Base-by-base conservation (phyloP, 2,329 filamentous ascomycete species). In the Akanthomyces muscarius region DNA sequence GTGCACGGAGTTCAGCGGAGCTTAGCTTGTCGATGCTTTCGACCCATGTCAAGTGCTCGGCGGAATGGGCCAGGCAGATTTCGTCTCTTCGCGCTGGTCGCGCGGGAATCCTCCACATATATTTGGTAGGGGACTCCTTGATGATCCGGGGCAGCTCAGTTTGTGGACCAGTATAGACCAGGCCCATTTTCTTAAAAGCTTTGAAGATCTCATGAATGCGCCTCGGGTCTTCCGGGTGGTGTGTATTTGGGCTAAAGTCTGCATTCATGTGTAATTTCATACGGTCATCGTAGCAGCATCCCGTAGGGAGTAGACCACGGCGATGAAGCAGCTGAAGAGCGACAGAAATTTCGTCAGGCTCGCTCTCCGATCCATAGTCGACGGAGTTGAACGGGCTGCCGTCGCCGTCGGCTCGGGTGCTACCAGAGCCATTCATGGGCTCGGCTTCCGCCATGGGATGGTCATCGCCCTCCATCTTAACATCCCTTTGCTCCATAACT, bases 181-280 rank as follows among this genome's bases (percentile, higher is more conserved):
- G 82, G 0, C 92, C 93, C 45, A 89, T 89, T 68, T 88, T 84
- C 72, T 90, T 92, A 69, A 99, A 89, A 45, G 91, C 91, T 69
- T 91, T 89, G 82, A 95, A 97, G 68, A 99, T 99, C 70, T 91
- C 89, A 69, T 93, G 91, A 64, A 99, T 97, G 16, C 95, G 87
- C 33, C 92, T 83, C 1, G 95, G 95, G 70, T 99, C 95, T 75
- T 99, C 95, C 0, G 95, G 95, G 71, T 99, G 95, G 58, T 96
- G 89, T 25, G 94, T 89, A 54, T 87, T 84, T 1, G 83, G 82
- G 21, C 84, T 86, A 71, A 86, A 89, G 72, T 91, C 88, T 18
- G 91, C 87, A 72, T 97, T 96, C 61, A 92, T 90, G 73, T 99
- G 95, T 65, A 96, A 89, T 65, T 95, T 92, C 95, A 99, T 99